A percentile compares a stretch with the other conserved stretches of the same genome.
Conservation (phyloP, 371 early-diverging fungal genomes). For the Apophysomyces sp. region DNA sequence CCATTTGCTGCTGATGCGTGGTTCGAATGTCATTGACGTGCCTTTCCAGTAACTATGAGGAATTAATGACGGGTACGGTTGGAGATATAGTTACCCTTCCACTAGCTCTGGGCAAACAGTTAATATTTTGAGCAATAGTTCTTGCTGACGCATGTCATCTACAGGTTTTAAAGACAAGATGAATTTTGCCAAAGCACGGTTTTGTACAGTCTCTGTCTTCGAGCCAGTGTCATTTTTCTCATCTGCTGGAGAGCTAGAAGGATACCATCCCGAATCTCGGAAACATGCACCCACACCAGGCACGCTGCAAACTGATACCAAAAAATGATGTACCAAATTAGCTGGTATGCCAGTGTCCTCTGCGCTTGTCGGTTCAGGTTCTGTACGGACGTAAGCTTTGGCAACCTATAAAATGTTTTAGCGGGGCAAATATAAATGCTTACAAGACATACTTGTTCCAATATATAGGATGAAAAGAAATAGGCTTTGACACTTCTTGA, state of each 20-base stretch:
- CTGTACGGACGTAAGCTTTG: constrained; percentile 57
- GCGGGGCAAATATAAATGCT: neutral
- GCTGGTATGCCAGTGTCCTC: constrained; percentile 54
- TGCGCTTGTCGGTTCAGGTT: constrained; percentile 33
- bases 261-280: constrained; percentile 77
- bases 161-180: constrained; percentile 61
- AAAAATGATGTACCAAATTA: constrained; percentile 66
- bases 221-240: constrained; percentile 8
- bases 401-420: constrained; percentile 32
- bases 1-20: constrained; percentile 75
- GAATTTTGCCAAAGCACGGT: constrained; percentile 63
- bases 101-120: constrained; percentile 78
- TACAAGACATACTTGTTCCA: constrained; percentile 52
- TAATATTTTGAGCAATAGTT: constrained; percentile 64
- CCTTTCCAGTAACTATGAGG: constrained; percentile 62
- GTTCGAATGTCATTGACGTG: constrained; percentile 69
- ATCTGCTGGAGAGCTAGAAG: constrained; percentile 33
- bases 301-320: constrained; percentile 69
- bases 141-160: constrained; percentile 69
- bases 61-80: neutral
- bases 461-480: constrained; percentile 68
- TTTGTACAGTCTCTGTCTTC: constrained; percentile 48
- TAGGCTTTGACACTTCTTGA: constrained; percentile 53
- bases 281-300: constrained; percentile 80
- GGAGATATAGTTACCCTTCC: constrained; percentile 51